These are phyloP conservation scores for Pseudogymnoascus sp. DNA, from an alignment of 2,329 filamentous ascomycete species.

Conservation along the genomic window DNA sequence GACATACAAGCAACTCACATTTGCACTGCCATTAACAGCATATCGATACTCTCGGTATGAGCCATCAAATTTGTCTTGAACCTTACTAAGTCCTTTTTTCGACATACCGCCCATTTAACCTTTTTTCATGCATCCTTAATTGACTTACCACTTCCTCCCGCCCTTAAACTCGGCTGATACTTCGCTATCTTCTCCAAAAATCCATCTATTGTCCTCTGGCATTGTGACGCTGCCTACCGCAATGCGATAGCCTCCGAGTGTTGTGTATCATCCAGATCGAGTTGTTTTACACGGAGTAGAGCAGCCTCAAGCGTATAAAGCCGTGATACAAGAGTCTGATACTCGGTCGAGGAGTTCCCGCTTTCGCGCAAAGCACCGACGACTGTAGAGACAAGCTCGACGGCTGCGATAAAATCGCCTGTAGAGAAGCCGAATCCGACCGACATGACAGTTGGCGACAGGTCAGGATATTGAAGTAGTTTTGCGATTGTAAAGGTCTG, in stretches of 20 bases:
- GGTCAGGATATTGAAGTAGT: not conserved
- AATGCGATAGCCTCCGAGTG: conserved; percentile 19
- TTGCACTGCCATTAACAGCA: conserved; percentile 23
- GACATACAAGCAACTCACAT: conserved; percentile 13
- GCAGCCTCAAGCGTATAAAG: conserved; percentile 21
- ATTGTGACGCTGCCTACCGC: conserved; percentile 19
- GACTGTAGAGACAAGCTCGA: conserved; percentile 20
- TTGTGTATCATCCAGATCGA: conserved; percentile 20
- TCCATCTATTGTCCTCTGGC: conserved; percentile 22
- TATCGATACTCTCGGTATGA: conserved; percentile 22
- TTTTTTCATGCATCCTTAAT: conserved; percentile 21
- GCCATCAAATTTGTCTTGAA: conserved; percentile 23
- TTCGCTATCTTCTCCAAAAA: conserved; percentile 24
- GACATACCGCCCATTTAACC: conserved; percentile 23
- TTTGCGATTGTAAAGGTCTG: not conserved
- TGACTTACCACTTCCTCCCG: conserved; percentile 9
- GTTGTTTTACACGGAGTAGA: conserved; percentile 20
- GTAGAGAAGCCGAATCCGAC: conserved; percentile 23
- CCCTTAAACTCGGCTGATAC: conserved; percentile 20
- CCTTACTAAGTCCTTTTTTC: conserved; percentile 22
- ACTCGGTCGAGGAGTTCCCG: conserved; percentile 9
- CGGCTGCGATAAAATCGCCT: conserved; percentile 23
- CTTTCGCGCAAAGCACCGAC: conserved; percentile 15
- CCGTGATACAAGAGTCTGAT: conserved; percentile 14
- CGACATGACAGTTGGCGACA: conserved; percentile 21